Percentiles rank a stretch among this genome's conserved stretches.
Conservation (phyloP, 768 basidiomycete species). For the Boletus rubroflammeus region DNA sequence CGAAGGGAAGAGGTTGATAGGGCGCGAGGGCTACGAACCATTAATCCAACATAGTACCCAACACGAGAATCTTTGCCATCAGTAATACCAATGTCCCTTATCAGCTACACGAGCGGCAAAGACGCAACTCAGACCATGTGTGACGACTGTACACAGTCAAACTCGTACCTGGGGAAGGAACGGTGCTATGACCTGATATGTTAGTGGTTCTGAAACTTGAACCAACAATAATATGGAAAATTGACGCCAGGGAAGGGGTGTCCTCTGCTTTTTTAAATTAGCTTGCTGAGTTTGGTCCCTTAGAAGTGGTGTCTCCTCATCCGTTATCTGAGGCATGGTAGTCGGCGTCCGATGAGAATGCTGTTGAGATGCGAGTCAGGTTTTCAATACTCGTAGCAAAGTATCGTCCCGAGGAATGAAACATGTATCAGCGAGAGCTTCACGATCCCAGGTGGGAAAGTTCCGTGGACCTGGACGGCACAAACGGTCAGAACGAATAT, state of each 20-base stretch:
- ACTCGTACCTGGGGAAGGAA: constrained; percentile 57
- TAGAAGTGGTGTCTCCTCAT: constrained; percentile 64
- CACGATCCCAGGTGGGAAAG: not conserved
- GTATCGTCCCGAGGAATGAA: no score
- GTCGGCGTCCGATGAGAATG: not conserved
- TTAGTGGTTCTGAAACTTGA: constrained; percentile 72
- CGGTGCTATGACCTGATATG: constrained; percentile 69
- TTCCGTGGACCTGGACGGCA: not conserved
- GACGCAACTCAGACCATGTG: not conserved
- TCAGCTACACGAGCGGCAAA: constrained; percentile 15
- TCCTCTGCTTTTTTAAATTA: constrained; percentile 31
- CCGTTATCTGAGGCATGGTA: constrained; percentile 22
- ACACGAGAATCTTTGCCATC: constrained; percentile 43
- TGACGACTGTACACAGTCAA: not conserved
- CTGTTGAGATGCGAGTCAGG: not conserved
- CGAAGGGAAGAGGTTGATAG: not conserved
- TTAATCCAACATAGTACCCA: constrained; percentile 46
- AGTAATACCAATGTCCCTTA: constrained; percentile 35
- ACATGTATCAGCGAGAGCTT: not conserved
- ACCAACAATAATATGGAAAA: constrained; percentile 64
- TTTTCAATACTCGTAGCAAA: not conserved
- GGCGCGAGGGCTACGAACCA: constrained; percentile 33
- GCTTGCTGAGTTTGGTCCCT: constrained; percentile 6
- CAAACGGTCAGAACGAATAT: not conserved
- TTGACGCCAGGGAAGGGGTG: constrained; percentile 68